Base-by-base conservation (phyloP, 768 basidiomycete genomes). In the Kwoniella newhampshirensis region DNA sequence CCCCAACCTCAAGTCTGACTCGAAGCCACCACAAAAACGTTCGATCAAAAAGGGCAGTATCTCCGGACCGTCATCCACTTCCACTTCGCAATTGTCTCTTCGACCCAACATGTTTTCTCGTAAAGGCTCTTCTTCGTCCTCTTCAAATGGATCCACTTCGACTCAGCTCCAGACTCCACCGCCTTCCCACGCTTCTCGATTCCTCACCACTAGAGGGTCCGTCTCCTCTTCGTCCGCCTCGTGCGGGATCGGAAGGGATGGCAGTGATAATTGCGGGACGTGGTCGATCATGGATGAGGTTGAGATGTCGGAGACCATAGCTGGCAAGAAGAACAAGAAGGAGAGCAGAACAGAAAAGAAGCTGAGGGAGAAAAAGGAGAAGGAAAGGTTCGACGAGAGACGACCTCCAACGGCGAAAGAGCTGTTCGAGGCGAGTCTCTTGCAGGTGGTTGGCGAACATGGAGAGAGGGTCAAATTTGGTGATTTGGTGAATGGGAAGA, bases 381-480 rank as follows among this genome's bases (percentile, higher is more conserved):
- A 62, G n/a, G 61, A 62, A 23, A 18, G 43, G 20, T 77, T 77
- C 43, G 65, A 71, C 26, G 61, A 60, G 25, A 48, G 59, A 30
- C 57, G 77, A 3, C 69, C 80, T 2, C 87, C 88, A 0, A 83
- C 82, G 0, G 60, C 75, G 4, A 75, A 79, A 9, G 83, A 87
- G 65, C 79, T 92, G 54, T 77, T 79, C 3, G 80, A 80, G 20
- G 91, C 86, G 2, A 82, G 85, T 0, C 74, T 82, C 15, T 79
- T 87, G 27, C 78, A 81, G 18, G 82, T 94, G 55, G 80, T 87
- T 40, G 82, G 84, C 37, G 84, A 87, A 59, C 82, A 83, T 13
- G 91, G 90, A 2, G 65, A 83, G 8, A 80, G 82, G 8, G 79
- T 87, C 51, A 79, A 77, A 32, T 91, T 93, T 59, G 86, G 87